Conservation (phyloP, 352 stramenopile species). For the Lagenidium giganteum region DNA sequence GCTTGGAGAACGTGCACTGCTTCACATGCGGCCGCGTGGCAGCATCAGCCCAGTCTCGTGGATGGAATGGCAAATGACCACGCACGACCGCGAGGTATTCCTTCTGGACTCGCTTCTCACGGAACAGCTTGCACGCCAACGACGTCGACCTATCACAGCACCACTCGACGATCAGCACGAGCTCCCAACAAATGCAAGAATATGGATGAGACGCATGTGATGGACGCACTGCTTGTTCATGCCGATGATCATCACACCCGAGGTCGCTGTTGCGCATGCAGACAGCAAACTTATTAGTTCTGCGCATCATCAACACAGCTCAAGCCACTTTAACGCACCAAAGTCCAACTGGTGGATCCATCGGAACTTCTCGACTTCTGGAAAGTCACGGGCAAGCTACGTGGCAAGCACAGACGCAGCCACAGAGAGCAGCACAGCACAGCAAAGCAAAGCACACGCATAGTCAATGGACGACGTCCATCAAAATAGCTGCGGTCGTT, state of each 20-base stretch:
- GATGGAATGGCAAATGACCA: conserved; percentile 61
- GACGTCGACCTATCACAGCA: conserved; percentile 70
- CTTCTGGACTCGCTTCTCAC: conserved; percentile 77
- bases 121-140: conserved; percentile 63
- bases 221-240: conserved; percentile 51
- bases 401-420: too few relatives aligned
- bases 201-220: background rate
- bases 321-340: too few relatives aligned
- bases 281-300: too few relatives aligned
- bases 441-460: conserved; percentile 8
- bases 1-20: conserved; percentile 58
- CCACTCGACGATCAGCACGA: too few relatives aligned
- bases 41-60: conserved; percentile 19
- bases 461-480: too few relatives aligned
- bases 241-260: conserved; percentile 80
- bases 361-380: conserved; percentile 73
- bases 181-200: background rate
- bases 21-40: conserved; percentile 15
- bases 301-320: too few relatives aligned
- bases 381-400: too few relatives aligned
- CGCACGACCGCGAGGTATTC: conserved; percentile 81
- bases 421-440: conserved; percentile 7
- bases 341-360: conserved; percentile 91
- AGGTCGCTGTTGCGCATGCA: too few relatives aligned
- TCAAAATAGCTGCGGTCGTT: too few relatives aligned